phyloP scores from a whole-genome alignment of 805 yeast genomes.

The Pichia pseudocactophila region DNA sequence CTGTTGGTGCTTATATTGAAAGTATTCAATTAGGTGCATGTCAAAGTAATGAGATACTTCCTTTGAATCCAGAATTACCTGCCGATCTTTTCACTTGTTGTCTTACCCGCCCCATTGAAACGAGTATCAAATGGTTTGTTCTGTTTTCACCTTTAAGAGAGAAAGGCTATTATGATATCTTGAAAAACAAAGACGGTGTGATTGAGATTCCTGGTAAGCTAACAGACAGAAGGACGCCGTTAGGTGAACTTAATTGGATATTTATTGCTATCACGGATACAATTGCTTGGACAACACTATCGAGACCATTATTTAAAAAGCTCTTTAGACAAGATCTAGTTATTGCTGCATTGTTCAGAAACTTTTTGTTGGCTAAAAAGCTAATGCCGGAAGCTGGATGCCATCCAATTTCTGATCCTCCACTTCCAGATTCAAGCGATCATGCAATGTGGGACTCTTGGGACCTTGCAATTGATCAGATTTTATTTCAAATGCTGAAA shows the following conservation, averaged over 20 bases:
- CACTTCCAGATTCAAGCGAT: constrained; percentile 71
- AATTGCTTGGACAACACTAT: constrained; percentile 91
- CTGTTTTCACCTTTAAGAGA: constrained; percentile 63
- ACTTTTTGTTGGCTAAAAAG: constrained; percentile 83
- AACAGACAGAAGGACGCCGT: constrained; percentile 88
- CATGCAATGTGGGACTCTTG: constrained; percentile 98
- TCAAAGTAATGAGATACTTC: constrained; percentile 71
- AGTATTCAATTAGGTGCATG: constrained; percentile 95
- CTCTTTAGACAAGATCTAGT: constrained; percentile 90
- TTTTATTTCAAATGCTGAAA: constrained; percentile 60
- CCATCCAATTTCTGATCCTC: constrained; percentile 92
- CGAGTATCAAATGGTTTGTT: constrained; percentile 84
- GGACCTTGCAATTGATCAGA: constrained; percentile 96
- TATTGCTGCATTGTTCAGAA: constrained; percentile 93
- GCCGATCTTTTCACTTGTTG: constrained; percentile 96
- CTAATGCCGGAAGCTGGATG: constrained; percentile 91
- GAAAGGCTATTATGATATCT: constrained; percentile 41
- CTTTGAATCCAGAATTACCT: constrained; percentile 90
- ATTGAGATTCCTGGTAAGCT: constrained; percentile 81
- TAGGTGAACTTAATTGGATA: constrained; percentile 95
- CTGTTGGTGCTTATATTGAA: constrained; percentile 64
- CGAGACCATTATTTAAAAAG: constrained; percentile 80
- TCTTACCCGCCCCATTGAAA: constrained; percentile 90
- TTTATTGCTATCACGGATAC: constrained; percentile 97
- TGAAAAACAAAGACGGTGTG: constrained; percentile 41